Percentiles rank a stretch among this genome's conserved stretches.
phyloP scores from a whole-genome alignment of 1,284 basidiomycete species.

The Tilletia setariae region DNA sequence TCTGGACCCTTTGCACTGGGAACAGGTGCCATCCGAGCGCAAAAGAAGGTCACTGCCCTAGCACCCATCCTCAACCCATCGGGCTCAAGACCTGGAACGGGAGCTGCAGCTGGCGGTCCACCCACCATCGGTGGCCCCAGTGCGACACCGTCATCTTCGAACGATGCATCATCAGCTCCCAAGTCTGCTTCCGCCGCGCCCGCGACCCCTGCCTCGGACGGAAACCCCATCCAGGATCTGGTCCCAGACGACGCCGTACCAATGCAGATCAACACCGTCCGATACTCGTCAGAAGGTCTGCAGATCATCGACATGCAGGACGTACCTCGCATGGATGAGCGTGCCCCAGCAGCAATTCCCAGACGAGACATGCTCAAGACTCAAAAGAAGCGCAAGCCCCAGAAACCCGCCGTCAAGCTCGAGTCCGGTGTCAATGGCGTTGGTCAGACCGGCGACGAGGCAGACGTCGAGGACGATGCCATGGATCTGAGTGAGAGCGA shows the following conservation, averaged over 20 bases:
- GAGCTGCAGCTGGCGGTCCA: constrained; percentile 21
- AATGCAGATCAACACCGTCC: background rate
- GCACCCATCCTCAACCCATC: constrained; percentile 74
- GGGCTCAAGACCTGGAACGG: constrained; percentile 48
- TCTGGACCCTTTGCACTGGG: constrained; percentile 85
- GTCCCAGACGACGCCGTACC: no score
- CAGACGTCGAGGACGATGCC: background rate
- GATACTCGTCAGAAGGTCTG: constrained; percentile 28
- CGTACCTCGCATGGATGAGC: constrained; percentile 76
- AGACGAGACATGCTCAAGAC: background rate
- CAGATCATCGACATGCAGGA: constrained; percentile 71
- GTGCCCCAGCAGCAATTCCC: constrained; percentile 63
- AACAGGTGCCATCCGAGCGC: constrained; percentile 59
- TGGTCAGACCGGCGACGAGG: background rate
- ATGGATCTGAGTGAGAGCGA: constrained; percentile 10
- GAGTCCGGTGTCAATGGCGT: background rate
- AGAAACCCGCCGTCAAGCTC: background rate
- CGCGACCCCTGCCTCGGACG: no score
- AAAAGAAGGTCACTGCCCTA: constrained; percentile 55
- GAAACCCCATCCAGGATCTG: background rate
- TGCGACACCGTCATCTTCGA: no score
- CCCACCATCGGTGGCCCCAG: no score
- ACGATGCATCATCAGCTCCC: no score
- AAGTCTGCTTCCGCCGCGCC: no score
- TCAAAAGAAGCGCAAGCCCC: background rate